Evolutionary conservation across 2,329 filamentous ascomycete genomes (phyloP), one percentile per base, ranked within the genome.

Genomic region (Lasiodiplodia gonubiensis): DNA sequence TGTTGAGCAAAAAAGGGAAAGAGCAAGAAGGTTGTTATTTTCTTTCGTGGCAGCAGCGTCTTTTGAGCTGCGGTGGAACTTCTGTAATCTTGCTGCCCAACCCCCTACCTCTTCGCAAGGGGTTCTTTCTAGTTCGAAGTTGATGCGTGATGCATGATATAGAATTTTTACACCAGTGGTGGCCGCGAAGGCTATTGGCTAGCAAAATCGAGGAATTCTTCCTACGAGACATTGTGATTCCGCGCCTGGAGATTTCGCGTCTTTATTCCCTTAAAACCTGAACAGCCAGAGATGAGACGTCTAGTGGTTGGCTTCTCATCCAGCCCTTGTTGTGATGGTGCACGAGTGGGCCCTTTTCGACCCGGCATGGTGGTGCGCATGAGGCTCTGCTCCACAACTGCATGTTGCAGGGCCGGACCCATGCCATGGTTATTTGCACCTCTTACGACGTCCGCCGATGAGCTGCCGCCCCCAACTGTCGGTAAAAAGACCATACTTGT

Each of bases 131-230:
- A 33, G 48, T 61, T 30, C 23, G 39, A 59, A 59, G 37, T 59
- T 59, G 23, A 59, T 8, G 37, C 37, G 54, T 23, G 55, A 46
- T 46, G 42, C 37, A 59, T 46, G 55, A 59, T 59, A 59, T 42
- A 55, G 53, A 55, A 55, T 23, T 39, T 23, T 55, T 55, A 55
- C 33, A n/a, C 7, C 21, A 18, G n/a, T 35, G 30, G 30, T 33
- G 7, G 53, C 53, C 53, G 30, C 18, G 23, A 46, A n/a, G 53
- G 53, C 53, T 55, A 30, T 12, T 16, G 35, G 53, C 14, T 25
- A 10, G 5, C 11, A 25, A 59, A 46, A 46, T 46, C 8, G 42
- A 46, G 7, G 42, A 21, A 46, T 46, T 10, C 42, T 21, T n/a
- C 30, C 30, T 33, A 33, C 30, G 7, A 33, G 30, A 33, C 7